Percentiles rank a stretch among this genome's conserved stretches.
These are phyloP conservation scores for Nemania sp. DNA, from an alignment of 2,329 filamentous ascomycete species.

Conservation along the genomic window DNA sequence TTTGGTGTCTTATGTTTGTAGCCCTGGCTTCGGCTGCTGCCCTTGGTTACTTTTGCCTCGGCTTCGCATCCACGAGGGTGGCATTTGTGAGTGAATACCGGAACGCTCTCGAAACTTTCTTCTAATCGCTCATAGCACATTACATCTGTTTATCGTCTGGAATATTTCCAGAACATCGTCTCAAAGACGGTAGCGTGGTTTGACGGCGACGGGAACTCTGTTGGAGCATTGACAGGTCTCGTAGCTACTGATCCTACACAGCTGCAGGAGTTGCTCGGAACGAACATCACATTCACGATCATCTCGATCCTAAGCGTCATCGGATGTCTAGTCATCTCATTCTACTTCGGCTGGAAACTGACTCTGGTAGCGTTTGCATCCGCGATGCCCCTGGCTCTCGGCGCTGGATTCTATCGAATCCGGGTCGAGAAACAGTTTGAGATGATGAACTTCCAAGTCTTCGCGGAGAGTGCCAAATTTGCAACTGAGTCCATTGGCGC, in stretches of 20 bases:
- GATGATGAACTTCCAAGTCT: slow-evolving; percentile 65
- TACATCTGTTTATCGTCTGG: slow-evolving; percentile 59
- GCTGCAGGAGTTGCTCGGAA: slow-evolving; percentile 64
- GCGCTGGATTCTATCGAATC: slow-evolving; percentile 47
- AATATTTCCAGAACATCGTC: slow-evolving; percentile 64
- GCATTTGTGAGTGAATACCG: slow-evolving; percentile 45
- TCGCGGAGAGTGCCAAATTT: slow-evolving; percentile 73
- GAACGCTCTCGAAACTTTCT: neutral
- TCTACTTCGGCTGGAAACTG: slow-evolving; percentile 77
- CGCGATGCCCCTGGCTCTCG: slow-evolving; percentile 55
- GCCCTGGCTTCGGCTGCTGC: slow-evolving; percentile 59
- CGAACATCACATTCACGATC: slow-evolving; percentile 65
- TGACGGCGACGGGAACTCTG: slow-evolving; percentile 61
- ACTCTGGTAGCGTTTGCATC: slow-evolving; percentile 68
- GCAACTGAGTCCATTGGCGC: slow-evolving; percentile 75
- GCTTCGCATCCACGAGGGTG: slow-evolving; percentile 51
- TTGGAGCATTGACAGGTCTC: slow-evolving; percentile 62
- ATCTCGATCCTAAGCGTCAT: slow-evolving; percentile 68
- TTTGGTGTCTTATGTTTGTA: slow-evolving; percentile 70
- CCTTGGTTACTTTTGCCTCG: slow-evolving; percentile 58
- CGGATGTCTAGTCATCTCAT: slow-evolving; percentile 68
- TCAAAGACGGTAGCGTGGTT: slow-evolving; percentile 64
- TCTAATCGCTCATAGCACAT: slow-evolving; percentile 43
- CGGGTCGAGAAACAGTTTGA: slow-evolving; percentile 40
- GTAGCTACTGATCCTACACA: slow-evolving; percentile 60